phyloP scores from a whole-genome alignment of 2,329 filamentous ascomycete genomes.

The Thermomyces lanuginosus region DNA sequence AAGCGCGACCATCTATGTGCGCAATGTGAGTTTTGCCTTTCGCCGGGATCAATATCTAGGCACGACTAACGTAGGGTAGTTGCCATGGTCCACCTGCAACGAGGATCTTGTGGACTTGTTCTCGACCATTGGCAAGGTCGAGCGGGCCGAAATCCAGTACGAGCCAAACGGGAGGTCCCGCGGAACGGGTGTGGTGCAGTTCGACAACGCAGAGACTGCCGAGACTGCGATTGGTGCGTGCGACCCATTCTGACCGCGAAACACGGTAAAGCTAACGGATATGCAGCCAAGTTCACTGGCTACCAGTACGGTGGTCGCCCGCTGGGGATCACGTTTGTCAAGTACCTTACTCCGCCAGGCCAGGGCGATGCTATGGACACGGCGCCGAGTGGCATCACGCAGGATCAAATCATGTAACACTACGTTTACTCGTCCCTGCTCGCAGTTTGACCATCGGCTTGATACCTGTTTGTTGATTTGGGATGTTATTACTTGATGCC shows the following conservation, averaged over 20 bases:
- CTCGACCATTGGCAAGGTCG: slow-evolving; percentile 93
- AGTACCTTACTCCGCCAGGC: slow-evolving; percentile 59
- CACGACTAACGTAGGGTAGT: slow-evolving; percentile 32
- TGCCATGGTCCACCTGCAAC: slow-evolving; percentile 98
- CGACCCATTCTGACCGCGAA: background rate
- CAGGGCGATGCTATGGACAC: slow-evolving; percentile 65
- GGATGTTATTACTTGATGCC: background rate
- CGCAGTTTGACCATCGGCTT: background rate
- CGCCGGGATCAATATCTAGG: background rate
- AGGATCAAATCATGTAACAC: slow-evolving; percentile 89
- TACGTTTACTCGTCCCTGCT: slow-evolving; percentile 1
- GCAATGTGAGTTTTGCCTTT: slow-evolving; percentile 56
- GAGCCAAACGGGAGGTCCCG: slow-evolving; percentile 90
- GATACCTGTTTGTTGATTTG: background rate
- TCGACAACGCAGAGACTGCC: slow-evolving; percentile 66
- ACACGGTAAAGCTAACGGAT: slow-evolving; percentile 13
- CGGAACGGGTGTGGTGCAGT: slow-evolving; percentile 91
- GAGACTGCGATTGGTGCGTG: slow-evolving; percentile 67
- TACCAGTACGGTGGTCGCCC: slow-evolving; percentile 95
- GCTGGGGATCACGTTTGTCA: slow-evolving; percentile 82
- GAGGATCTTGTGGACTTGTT: slow-evolving; percentile 94
- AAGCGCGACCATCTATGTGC: slow-evolving; percentile 77
- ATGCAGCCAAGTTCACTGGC: slow-evolving; percentile 73
- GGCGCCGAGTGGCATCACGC: slow-evolving; percentile 58
- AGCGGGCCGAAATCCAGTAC: slow-evolving; percentile 98